These are phyloP conservation scores for Aspergillus proliferans DNA, from an alignment of 2,329 filamentous ascomycete species.

Conservation along the genomic window DNA sequence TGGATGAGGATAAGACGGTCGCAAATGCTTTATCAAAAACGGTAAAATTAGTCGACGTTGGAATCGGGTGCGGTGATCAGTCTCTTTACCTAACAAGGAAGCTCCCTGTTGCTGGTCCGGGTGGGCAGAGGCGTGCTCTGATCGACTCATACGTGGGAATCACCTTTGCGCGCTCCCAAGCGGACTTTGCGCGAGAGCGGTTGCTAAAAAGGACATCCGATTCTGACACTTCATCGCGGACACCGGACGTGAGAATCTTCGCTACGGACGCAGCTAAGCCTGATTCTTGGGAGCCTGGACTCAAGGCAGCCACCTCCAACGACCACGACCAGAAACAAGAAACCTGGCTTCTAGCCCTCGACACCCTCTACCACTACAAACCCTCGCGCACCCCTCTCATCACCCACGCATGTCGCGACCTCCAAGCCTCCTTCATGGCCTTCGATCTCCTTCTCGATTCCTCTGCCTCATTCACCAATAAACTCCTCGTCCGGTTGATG, in stretches of 20 bases:
- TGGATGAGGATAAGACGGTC: conserved; percentile 10
- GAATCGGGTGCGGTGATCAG: conserved; percentile 57
- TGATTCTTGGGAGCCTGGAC: conserved; percentile 32
- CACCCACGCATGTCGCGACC: conserved; percentile 31
- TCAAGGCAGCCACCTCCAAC: conserved; percentile 13
- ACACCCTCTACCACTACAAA: conserved; percentile 53
- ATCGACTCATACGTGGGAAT: conserved; percentile 49
- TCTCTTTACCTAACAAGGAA: conserved; percentile 40
- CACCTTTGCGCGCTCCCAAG: conserved; percentile 46
- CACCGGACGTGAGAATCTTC: conserved; percentile 31
- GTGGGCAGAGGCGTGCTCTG: conserved; percentile 7
- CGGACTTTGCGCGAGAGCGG: conserved; percentile 25
- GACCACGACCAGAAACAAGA: conserved; percentile 1
- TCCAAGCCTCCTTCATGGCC: conserved; percentile 48
- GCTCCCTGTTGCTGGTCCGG: conserved; percentile 4
- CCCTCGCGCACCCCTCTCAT: conserved; percentile 48
- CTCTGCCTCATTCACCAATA: conserved; percentile 18
- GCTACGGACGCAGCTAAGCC: conserved; percentile 48
- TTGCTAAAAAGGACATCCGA: background rate
- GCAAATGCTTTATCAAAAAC: background rate
- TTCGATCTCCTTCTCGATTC: conserved; percentile 48
- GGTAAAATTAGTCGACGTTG: conserved; percentile 43
- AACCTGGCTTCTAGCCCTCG: conserved; percentile 51
- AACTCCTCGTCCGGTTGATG: conserved; percentile 35
- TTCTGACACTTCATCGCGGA: background rate